Evolutionary conservation across 805 yeast genomes (phyloP), one percentile per base, ranked within the genome.

Genomic region (Saturnispora zaruensis): DNA sequence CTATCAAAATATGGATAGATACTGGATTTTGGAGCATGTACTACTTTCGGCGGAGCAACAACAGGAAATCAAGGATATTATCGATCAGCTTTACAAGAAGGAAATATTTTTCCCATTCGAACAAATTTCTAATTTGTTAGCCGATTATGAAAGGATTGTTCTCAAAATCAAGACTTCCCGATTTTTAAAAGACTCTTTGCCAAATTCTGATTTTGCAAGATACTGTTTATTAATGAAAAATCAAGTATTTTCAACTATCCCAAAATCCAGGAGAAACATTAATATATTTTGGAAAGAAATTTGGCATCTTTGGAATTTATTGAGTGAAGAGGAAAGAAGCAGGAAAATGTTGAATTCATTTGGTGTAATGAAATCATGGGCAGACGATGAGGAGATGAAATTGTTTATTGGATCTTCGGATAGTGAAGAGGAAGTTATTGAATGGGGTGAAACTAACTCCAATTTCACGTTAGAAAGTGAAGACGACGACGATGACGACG

Each of bases 181-280:
- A 23, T 51, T 65, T 25, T 48, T 65, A 20, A 53, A 56, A 13
- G 56, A 52, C 13, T 55, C 61, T 6, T 53, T 55, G 23, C 64
- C 62, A 9, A 41, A 57, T 6, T 60, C 66, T 11, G 65, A 62
- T 32, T 61, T 64, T 51, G 65, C 62, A 8, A 49, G 60, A 21
- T 65, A 60, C 48, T 65, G 66, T 41, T 32, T 62, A 3, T 41
- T 53, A 5, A 44, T 55, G 5, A 53, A 55, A 36, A 53, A 56
- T 13, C 40, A 41, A 20, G 54, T 65, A 3, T 58, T 58, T 45
- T 26, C 48, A 2, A 25, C 49, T 3, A 55, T 38, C 23, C 62
- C 59, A 6, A 52, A 54, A 21, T 58, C 67, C 4, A 42, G 54
- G 8, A 46, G 53, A 8, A 54, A 59, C 16, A 50, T 65, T 30